phyloP scores from a whole-genome alignment of 2,329 filamentous ascomycete genomes.

The Madurella fahalii region DNA sequence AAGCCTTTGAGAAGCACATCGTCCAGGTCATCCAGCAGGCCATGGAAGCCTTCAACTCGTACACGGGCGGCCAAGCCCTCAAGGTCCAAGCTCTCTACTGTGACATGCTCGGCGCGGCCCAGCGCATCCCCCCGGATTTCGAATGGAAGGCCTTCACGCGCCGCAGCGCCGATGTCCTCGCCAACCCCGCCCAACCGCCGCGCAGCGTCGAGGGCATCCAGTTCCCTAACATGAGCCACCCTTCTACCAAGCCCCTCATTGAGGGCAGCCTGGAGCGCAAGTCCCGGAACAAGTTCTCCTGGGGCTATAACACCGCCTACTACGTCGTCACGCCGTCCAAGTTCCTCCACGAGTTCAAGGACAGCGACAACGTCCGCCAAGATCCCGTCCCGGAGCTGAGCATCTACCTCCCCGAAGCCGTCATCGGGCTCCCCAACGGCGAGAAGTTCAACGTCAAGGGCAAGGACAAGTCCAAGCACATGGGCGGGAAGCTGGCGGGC shows the following conservation, averaged over 20 bases:
- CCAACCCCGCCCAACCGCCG: slow-evolving; percentile 71
- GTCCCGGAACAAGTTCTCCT: slow-evolving; percentile 75
- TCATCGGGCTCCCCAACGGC: slow-evolving; percentile 66
- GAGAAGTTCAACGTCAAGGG: slow-evolving; percentile 93
- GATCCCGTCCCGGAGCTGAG: slow-evolving; percentile 83
- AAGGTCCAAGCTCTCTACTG: slow-evolving; percentile 75
- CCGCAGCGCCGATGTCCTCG: slow-evolving; percentile 67
- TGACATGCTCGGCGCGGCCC: slow-evolving; percentile 73
- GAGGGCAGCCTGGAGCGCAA: slow-evolving; percentile 89
- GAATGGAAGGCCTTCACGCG: slow-evolving; percentile 85
- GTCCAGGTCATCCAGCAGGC: slow-evolving; percentile 77
- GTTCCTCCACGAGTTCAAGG: slow-evolving; percentile 95
- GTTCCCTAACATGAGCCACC: slow-evolving; percentile 88
- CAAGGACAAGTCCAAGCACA: slow-evolving; percentile 79
- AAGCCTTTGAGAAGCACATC: slow-evolving; percentile 81
- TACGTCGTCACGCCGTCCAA: slow-evolving; percentile 87
- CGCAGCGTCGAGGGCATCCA: slow-evolving; percentile 68
- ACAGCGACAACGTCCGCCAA: slow-evolving; percentile 66
- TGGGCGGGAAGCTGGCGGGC: slow-evolving; percentile 77
- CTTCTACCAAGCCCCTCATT: slow-evolving; percentile 73
- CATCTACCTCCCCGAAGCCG: slow-evolving; percentile 87
- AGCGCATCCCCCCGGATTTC: slow-evolving; percentile 76
- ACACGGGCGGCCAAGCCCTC: slow-evolving; percentile 75
- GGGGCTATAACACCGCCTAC: slow-evolving; percentile 75
- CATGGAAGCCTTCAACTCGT: slow-evolving; percentile 77